Base-by-base conservation (phyloP, 768 basidiomycete genomes). In the Kwoniella dejecticola region DNA sequence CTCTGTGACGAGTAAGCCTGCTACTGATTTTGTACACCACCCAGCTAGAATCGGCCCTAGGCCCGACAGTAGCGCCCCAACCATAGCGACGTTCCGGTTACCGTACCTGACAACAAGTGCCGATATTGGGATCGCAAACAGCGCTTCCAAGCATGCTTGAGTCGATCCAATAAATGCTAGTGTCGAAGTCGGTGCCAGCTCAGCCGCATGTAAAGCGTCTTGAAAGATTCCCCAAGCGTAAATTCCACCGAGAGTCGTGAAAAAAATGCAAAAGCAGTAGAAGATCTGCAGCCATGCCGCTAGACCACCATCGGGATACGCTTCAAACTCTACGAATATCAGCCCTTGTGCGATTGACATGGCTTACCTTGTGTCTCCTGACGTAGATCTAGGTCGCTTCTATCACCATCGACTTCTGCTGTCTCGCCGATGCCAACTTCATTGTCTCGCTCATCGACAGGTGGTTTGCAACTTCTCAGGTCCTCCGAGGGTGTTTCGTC, bases 91-190 rank as follows among this genome's bases (percentile, higher is more conserved):
- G 12, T 63, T 50, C 1, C 60, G 61, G 23, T 66, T 66, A 0
- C 69, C 75, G 29, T 63, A 62, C 27, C 55, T 40, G 15, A 52
- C 59, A 4, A 67, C 46, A 0, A 67, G 17, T 10, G 55, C 53
- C 1, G 69, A 56, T 40, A 64, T 67, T 27, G 62, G 41, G 1
- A 64, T 63, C 0, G 66, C 69, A 44, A 61, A 66, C 2, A 70
- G 12, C 1, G 67, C 67, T 2, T 68, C 60, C 4, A 46, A 49
- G 0, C 65, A 62, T 6, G 62, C 61, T 0, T 62, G 46, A 2
- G 66, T 57, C n/a, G 33, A 66, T 5, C 72, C 71, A 23, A 74
- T 56, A 42, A 67, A 74, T 6, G 72, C 57, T 5, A 77, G 62
- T 0, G 69, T 70, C 3, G 69, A 57, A 1, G 63, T 12, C 0